Percentiles rank a stretch among this genome's conserved stretches.
phyloP scores from a whole-genome alignment of 2,329 filamentous ascomycete genomes.

The Fusarium anguioides region DNA sequence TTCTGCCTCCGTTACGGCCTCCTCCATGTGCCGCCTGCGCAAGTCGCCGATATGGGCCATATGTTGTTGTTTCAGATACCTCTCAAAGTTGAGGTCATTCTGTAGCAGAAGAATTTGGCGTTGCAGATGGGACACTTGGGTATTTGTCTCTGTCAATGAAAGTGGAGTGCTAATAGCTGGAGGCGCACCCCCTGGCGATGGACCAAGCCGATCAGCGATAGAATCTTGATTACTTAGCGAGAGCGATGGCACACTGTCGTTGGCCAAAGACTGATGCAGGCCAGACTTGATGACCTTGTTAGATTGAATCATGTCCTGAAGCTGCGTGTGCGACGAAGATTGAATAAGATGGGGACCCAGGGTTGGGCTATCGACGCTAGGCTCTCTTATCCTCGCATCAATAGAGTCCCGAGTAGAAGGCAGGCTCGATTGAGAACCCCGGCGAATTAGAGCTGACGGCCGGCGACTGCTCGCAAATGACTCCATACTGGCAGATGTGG shows the following conservation, averaged over 20 bases:
- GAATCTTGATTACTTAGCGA: conserved; percentile 63
- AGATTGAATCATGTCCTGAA: conserved; percentile 70
- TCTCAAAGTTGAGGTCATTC: conserved; percentile 85
- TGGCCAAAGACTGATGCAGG: conserved; percentile 65
- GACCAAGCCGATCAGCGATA: conserved; percentile 52
- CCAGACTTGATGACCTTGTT: conserved; percentile 69
- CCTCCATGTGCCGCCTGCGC: conserved; percentile 77
- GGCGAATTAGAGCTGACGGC: conserved; percentile 52
- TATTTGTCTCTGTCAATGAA: conserved; percentile 49
- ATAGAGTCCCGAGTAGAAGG: conserved; percentile 58
- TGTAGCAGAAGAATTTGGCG: conserved; percentile 79
- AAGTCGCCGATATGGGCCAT: conserved; percentile 83
- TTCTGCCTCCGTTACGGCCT: conserved; percentile 83
- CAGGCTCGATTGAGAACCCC: conserved; percentile 62
- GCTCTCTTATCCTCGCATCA: conserved; percentile 50
- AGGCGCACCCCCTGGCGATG: conserved; percentile 45
- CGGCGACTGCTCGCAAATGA: conserved; percentile 55
- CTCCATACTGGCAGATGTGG: conserved; percentile 62
- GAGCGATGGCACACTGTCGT: conserved; percentile 69
- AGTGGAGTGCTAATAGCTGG: conserved; percentile 44
- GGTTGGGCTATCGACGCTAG: conserved; percentile 70
- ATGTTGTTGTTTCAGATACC: conserved; percentile 86
- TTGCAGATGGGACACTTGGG: conserved; percentile 68
- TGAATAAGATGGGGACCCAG: conserved; percentile 62
- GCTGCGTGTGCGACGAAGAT: conserved; percentile 64